Base-by-base conservation (phyloP, 441 rosid genomes). In the Euphorbia celastroides region DNA sequence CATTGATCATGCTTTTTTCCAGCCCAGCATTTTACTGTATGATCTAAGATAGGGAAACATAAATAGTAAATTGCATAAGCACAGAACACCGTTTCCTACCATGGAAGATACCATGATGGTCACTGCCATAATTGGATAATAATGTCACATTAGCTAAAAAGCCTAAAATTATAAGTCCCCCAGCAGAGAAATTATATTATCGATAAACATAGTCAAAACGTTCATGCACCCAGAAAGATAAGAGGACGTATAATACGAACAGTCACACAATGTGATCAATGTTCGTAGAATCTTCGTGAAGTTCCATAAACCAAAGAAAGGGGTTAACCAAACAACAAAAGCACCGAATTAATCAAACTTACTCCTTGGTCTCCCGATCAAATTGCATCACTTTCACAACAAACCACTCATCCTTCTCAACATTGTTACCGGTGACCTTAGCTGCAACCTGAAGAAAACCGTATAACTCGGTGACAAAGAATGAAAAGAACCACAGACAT, bases 341-440 rank as follows among this genome's bases (percentile, higher is more conserved):
- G 60, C 30, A 44, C 44, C 67, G 55, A 48, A 59, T 60, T 28
- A 72, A 48, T 48, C 26, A 41, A 62, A 72, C 97, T 86, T 82
- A 93, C 99, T 88, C 97, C 82, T 80, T 88, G 16, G 89, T 85
- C 70, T 93, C 96, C 68, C 86, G 82, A 46, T 93, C 96, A 72
- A 93, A 91, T 68, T 88, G 90, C 50, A 84, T 89, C 28, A 93
- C 97, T 84, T 93, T 93, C 19, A 88, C 95, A 57, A 93, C 83
- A 72, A 84, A 79, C 99, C 99, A 93, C 75, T 89, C 95, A 26
- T 91, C 96, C 75, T 87, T 89, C 44, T 90, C 97, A 36, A 85
- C 97, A 74, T 86, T 81, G 63, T 83, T 97, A 7, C 80, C 74
- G n/a, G 87, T 83, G 60, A 93, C 92, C 81, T 89, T 83, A 48